phyloP scores from a whole-genome alignment of 305 asterid species.

The Fraxinus floribunda region DNA sequence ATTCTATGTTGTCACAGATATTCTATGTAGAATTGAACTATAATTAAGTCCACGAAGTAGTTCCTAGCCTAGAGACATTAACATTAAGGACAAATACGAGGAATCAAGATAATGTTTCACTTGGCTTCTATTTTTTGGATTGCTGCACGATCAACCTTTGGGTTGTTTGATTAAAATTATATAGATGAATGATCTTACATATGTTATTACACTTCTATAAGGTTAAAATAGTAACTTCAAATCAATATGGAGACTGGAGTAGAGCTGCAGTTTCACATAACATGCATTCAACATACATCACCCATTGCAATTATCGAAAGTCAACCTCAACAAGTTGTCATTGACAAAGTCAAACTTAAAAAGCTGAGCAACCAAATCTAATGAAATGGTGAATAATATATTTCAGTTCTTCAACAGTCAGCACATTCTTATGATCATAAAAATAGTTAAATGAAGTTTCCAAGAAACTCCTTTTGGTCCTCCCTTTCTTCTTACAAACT shows the following conservation, averaged over 20 bases:
- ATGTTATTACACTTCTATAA: no score
- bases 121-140: background rate
- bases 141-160: background rate
- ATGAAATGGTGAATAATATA: background rate
- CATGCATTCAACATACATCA: background rate
- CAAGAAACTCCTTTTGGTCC: background rate
- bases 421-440: background rate
- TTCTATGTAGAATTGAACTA: background rate
- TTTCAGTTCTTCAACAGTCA: background rate
- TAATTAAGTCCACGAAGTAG: background rate
- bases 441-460: background rate
- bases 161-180: background rate
- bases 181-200: background rate
- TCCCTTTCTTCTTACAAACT: background rate
- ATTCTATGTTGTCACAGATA: no score
- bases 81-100: background rate
- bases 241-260: background rate
- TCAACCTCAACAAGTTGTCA: background rate
- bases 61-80: background rate
- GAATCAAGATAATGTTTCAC: background rate
- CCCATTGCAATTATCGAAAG: background rate
- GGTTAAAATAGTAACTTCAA: background rate
- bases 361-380: background rate
- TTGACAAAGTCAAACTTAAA: constrained; percentile 7
- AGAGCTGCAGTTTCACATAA: background rate